These are phyloP conservation scores for Candida golubevii DNA, from an alignment of 805 yeast genomes.

Conservation along the genomic window DNA sequence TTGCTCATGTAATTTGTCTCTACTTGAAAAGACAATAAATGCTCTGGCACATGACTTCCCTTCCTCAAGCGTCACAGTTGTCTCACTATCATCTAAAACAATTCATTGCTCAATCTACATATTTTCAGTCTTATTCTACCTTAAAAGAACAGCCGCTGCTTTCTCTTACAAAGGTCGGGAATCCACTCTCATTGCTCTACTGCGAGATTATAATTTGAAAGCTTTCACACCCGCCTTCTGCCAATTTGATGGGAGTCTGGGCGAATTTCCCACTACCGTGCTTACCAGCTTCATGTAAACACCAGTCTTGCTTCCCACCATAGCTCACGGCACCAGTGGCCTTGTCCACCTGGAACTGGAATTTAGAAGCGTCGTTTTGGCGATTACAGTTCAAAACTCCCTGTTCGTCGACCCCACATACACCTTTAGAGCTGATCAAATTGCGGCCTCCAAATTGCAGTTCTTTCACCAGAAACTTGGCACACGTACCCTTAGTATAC, in stretches of 20 bases:
- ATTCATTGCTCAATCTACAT: too few relatives aligned
- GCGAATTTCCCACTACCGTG: conserved; percentile 28
- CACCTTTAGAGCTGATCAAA: conserved; percentile 66
- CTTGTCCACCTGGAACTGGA: conserved; percentile 55
- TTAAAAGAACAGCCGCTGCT: too few relatives aligned
- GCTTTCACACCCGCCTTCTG: conserved; percentile 20
- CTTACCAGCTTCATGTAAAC: conserved; percentile 41
- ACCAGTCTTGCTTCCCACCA: conserved; percentile 63
- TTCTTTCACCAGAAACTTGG: conserved; percentile 55
- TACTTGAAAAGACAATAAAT: too few relatives aligned
- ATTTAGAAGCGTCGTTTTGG: conserved; percentile 21
- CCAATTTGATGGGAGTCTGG: conserved; percentile 49
- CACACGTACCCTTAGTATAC: conserved; percentile 82
- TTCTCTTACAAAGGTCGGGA: too few relatives aligned
- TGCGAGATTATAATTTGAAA: conserved; percentile 10
- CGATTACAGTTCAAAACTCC: conserved; percentile 15
- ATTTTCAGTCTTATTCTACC: too few relatives aligned
- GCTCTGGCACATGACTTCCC: too few relatives aligned
- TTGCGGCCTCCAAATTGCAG: conserved; percentile 72
- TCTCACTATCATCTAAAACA: too few relatives aligned
- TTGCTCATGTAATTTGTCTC: too few relatives aligned
- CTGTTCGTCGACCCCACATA: conserved; percentile 45
- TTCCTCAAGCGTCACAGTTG: too few relatives aligned
- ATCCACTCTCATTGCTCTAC: background rate
- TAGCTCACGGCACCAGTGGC: conserved; percentile 46